Conservation (phyloP, 768 basidiomycete species). For the Lentinula edodes region DNA sequence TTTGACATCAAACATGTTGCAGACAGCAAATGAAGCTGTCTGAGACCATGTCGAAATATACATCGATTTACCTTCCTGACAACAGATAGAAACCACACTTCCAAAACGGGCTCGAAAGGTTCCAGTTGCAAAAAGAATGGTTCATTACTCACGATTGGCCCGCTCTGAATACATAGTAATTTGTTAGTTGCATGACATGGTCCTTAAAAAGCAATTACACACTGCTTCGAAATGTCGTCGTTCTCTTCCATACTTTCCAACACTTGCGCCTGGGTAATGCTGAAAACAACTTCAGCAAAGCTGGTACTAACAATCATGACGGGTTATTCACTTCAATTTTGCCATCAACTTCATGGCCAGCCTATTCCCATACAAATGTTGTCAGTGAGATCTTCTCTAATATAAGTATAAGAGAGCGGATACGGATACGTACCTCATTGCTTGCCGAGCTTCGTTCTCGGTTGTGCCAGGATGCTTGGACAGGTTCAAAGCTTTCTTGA, state of each 20-base stretch:
- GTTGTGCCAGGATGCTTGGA: background rate
- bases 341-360: background rate
- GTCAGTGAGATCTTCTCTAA: background rate
- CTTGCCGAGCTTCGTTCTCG: background rate
- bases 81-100: background rate
- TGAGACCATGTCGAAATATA: background rate
- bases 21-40: background rate
- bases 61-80: background rate
- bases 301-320: background rate
- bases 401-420: background rate
- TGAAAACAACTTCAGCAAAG: background rate
- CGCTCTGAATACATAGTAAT: background rate
- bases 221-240: constrained; percentile 20
- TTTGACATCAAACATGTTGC: background rate
- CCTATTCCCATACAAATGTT: background rate
- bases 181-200: background rate
- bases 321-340: background rate
- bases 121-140: background rate
- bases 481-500: background rate
- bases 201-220: constrained; percentile 8
- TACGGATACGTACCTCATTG: background rate
- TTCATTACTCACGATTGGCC: background rate
- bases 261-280: constrained; percentile 23
- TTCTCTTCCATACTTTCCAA: constrained; percentile 17
- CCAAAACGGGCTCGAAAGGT: too few relatives aligned